phyloP scores from a whole-genome alignment of 768 basidiomycete genomes.

The Phanerochaete carnosa region DNA sequence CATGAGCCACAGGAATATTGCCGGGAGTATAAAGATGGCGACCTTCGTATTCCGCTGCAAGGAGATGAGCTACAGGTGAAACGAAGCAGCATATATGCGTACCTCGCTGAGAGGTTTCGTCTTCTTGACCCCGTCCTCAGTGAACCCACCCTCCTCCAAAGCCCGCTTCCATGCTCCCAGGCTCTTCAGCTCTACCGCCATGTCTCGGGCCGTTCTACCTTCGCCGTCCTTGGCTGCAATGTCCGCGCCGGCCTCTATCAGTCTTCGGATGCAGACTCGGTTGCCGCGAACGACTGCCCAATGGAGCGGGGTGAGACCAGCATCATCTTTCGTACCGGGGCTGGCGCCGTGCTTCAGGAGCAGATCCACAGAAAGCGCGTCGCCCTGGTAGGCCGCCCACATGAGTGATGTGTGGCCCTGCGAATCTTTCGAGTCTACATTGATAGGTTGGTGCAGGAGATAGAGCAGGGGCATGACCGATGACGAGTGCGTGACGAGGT shows the following conservation, averaged over 20 bases:
- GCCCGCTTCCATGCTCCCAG: slow-evolving; percentile 88
- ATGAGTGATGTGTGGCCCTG: slow-evolving; percentile 94
- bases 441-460: slow-evolving; percentile 89
- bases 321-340: slow-evolving; percentile 70
- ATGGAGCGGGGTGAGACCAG: slow-evolving; percentile 85
- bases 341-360: slow-evolving; percentile 86
- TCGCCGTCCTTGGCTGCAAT: slow-evolving; percentile 75
- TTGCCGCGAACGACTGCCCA: slow-evolving; percentile 99
- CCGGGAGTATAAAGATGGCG: slow-evolving; percentile 75
- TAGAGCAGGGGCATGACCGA: slow-evolving; percentile 93
- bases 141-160: slow-evolving; percentile 82
- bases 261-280: slow-evolving; percentile 74
- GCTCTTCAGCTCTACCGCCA: slow-evolving; percentile 93
- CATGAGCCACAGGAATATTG: slow-evolving; percentile 75
- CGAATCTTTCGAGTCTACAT: slow-evolving; percentile 84
- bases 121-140: slow-evolving; percentile 68
- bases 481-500: slow-evolving; percentile 92
- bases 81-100: slow-evolving; percentile 16
- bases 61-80: background rate
- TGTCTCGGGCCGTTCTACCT: slow-evolving; percentile 87
- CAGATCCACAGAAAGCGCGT: slow-evolving; percentile 91
- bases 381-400: slow-evolving; percentile 99
- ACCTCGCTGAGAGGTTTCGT: slow-evolving; percentile 72
- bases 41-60: slow-evolving; percentile 76
- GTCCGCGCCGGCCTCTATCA: slow-evolving; percentile 86